Evolutionary conservation across 2,329 filamentous ascomycete genomes (phyloP).

Genomic region (Penicillium expansum): DNA sequence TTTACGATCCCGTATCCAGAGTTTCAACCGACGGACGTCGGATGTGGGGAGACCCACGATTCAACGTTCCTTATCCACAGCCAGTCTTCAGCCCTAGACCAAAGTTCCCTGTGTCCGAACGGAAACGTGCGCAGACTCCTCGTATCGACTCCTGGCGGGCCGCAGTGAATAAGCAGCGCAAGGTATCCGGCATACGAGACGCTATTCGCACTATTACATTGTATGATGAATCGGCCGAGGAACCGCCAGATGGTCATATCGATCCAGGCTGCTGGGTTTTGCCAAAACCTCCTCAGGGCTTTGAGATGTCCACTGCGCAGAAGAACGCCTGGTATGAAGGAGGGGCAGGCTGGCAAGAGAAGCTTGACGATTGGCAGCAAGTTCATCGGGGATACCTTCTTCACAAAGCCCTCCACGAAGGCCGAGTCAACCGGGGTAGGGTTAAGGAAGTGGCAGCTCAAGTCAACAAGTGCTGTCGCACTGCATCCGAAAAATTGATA

Average conservation of each 20-base stretch:
- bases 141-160: slow-evolving; percentile 41
- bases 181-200: slow-evolving; percentile 29
- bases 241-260: slow-evolving; percentile 39
- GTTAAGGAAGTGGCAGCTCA: slow-evolving; percentile 29
- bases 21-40: slow-evolving; percentile 32
- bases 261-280: slow-evolving; percentile 43
- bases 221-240: slow-evolving; percentile 38
- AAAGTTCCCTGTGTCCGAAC: slow-evolving; percentile 27
- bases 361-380: slow-evolving; percentile 40
- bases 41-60: slow-evolving; percentile 37
- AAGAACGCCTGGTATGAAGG: slow-evolving; percentile 41
- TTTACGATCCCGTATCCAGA: slow-evolving; percentile 41
- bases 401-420: slow-evolving; percentile 38
- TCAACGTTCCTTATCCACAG: slow-evolving; percentile 31
- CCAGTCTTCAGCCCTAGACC: slow-evolving; percentile 18
- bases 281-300: slow-evolving; percentile 41
- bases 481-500: slow-evolving; percentile 13
- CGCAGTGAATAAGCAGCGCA: slow-evolving; percentile 37
- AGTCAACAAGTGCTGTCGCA: slow-evolving; percentile 22
- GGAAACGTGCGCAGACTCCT: slow-evolving; percentile 25
- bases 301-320: slow-evolving; percentile 36
- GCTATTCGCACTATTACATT: slow-evolving; percentile 32
- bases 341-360: slow-evolving; percentile 41
- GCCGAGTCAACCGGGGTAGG: slow-evolving; percentile 35
- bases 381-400: slow-evolving; percentile 37